Conservation (phyloP, 2,329 filamentous ascomycete species). For the Lachnellula occidentalis region DNA sequence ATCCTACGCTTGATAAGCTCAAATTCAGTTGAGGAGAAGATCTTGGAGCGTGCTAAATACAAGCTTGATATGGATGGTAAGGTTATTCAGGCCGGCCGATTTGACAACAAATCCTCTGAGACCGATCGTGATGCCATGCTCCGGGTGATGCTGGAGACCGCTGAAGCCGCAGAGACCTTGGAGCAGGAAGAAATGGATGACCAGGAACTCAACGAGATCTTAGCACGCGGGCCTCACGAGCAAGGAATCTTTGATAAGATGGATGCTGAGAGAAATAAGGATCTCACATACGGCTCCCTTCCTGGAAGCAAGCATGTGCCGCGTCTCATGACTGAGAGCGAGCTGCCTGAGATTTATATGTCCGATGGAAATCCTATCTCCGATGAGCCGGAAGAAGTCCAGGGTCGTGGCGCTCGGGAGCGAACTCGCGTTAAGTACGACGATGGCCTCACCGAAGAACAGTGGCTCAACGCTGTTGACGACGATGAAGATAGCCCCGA, state of each 20-base stretch:
- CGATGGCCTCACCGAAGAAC: conserved; percentile 95
- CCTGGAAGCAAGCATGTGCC: conserved; percentile 59
- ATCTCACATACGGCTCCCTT: conserved; percentile 64
- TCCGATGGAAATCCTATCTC: conserved; percentile 75
- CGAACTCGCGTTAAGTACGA: conserved; percentile 93
- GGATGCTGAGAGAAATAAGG: conserved; percentile 66
- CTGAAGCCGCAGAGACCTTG: conserved; percentile 60
- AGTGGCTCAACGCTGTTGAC: conserved; percentile 97
- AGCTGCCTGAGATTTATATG: conserved; percentile 91
- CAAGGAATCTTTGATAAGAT: conserved; percentile 73
- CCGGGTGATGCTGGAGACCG: conserved; percentile 82
- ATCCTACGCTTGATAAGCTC: conserved; percentile 94
- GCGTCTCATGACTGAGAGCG: conserved; percentile 79
- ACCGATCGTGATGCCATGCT: conserved; percentile 97
- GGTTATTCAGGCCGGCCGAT: conserved; percentile 97
- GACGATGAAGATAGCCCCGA: conserved; percentile 94
- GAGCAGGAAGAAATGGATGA: conserved; percentile 98
- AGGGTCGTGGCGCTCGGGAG: conserved; percentile 89
- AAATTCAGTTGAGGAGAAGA: conserved; percentile 98
- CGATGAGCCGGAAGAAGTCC: conserved; percentile 71
- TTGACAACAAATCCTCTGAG: conserved; percentile 98
- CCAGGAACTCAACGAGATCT: conserved; percentile 90
- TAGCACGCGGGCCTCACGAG: conserved; percentile 83
- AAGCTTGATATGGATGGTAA: conserved; percentile 99
- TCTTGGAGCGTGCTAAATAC: conserved; percentile 91